Base-by-base conservation (phyloP, 495 filamentous ascomycete species). In the Friedmanniomyces simplex region DNA sequence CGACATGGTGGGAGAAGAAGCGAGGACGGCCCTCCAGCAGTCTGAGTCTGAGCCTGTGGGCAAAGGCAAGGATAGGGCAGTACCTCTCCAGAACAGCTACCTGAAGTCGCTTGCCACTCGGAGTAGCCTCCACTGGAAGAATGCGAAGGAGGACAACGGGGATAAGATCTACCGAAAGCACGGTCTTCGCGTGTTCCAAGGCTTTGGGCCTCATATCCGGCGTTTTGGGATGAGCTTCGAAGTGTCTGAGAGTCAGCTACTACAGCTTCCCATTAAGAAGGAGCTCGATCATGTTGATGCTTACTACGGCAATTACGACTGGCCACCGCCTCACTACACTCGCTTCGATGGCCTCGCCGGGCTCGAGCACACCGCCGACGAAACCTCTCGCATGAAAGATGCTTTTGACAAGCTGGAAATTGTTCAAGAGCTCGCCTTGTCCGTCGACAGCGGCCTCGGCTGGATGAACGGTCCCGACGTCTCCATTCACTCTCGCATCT, bases 221-320 rank as follows among this genome's bases (percentile, higher is more conserved):
- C 73, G 69, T 46, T 77, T 80, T 59, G 80, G 74, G 1, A 72
- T 84, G 64, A 74, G 74, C 16, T 77, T 82, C 52, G 80, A 82
- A 45, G 70, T 82, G 2, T 71, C 75, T 36, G 72, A 77, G 54
- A 54, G 65, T 45, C 67, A 55, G 37, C 70, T 69, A 42, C 63
- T 50, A 30, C 63, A 61, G 6, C 74, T 75, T 21, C 69, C 71
- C 1, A 37, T 65, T 12, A 78, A 79, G 57, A 61, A 61, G 14
- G 63, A 68, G 26, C 74, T 73, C 21, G 68, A 77, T 52, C 54
- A 54, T 25, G 66, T 73, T 43, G 55, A 51, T 5, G 61, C 71
- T 7, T 79, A 76, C 30, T 81, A 77, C 76, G 79, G 79, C 0
- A 60, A 64, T 0, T 82, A 78, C 54, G 63, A 72, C 50, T 82